Conservation (phyloP, 352 stramenopile species). For the Pythium myriotylum region DNA sequence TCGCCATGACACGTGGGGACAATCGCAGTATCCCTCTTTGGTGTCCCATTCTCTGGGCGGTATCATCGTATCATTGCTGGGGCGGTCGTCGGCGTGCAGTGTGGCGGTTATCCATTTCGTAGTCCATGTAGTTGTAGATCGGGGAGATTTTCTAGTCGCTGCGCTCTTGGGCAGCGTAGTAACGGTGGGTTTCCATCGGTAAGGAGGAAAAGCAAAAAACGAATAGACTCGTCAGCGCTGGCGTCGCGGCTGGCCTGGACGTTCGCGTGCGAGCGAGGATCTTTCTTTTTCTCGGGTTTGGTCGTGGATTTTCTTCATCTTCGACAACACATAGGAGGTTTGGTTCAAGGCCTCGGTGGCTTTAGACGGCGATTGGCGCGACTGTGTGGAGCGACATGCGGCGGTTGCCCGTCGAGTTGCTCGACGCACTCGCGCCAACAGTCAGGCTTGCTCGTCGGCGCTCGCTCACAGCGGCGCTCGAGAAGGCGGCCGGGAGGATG, state of each 20-base stretch:
- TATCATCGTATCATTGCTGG: too few species aligned
- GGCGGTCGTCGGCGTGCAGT: neutral
- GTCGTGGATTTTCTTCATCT: constrained; percentile 6
- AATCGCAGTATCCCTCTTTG: neutral
- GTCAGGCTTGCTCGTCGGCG: constrained; percentile 24
- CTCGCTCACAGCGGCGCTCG: constrained; percentile 18
- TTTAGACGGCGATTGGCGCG: constrained; percentile 21
- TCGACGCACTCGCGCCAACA: neutral
- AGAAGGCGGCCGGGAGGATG: constrained; percentile 11
- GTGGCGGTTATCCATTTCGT: constrained; percentile 9
- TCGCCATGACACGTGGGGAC: neutral
- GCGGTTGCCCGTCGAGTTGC: neutral
- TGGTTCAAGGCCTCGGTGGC: neutral
- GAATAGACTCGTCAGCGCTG: neutral
- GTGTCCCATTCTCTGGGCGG: neutral
- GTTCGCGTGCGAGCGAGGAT: neutral
- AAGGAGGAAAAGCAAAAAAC: neutral
- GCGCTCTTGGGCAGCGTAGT: neutral
- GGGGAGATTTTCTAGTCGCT: constrained; percentile 13
- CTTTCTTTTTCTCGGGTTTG: constrained; percentile 7
- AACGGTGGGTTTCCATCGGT: neutral
- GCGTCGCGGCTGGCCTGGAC: neutral
- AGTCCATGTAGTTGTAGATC: constrained; percentile 14
- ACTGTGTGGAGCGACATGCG: constrained; percentile 19
- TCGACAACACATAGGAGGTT: constrained; percentile 1